Conservation (phyloP, 352 stramenopile species). For the Globisporangium ultimum region DNA sequence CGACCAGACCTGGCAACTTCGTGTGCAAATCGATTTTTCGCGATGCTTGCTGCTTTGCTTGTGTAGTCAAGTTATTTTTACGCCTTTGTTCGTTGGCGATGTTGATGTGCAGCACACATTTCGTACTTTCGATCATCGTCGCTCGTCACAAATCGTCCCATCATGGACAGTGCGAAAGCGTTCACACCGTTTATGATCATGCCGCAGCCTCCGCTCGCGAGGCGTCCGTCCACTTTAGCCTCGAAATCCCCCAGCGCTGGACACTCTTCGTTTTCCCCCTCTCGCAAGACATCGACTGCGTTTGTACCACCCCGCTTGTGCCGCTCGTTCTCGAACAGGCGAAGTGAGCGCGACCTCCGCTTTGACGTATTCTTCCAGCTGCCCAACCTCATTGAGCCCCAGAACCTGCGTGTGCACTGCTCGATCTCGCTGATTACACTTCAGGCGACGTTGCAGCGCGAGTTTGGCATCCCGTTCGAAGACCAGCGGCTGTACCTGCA, state of each 20-base stretch:
- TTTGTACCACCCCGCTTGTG: conserved; percentile 2
- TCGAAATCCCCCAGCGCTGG: background rate
- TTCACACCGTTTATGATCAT: background rate
- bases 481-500: conserved; percentile 60
- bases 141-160: too few relatives aligned
- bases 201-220: background rate
- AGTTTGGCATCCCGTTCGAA: conserved; percentile 55
- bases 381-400: conserved; percentile 22
- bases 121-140: too few relatives aligned
- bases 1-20: too few relatives aligned
- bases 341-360: conserved; percentile 24
- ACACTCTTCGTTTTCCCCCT: background rate
- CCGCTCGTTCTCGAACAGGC: conserved; percentile 19
- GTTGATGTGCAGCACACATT: too few relatives aligned
- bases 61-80: too few relatives aligned
- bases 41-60: too few relatives aligned
- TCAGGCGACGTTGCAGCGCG: conserved; percentile 51
- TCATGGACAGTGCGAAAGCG: background rate
- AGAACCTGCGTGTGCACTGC: conserved; percentile 36
- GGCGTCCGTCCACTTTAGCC: background rate
- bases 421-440: conserved; percentile 51
- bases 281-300: conserved; percentile 2
- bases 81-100: too few relatives aligned
- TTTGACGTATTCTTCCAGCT: conserved; percentile 58
- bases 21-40: too few relatives aligned